Percentiles rank a stretch among this genome's conserved stretches.
phyloP scores from a whole-genome alignment of 345 rosid species.

The Cardamine occulta region DNA sequence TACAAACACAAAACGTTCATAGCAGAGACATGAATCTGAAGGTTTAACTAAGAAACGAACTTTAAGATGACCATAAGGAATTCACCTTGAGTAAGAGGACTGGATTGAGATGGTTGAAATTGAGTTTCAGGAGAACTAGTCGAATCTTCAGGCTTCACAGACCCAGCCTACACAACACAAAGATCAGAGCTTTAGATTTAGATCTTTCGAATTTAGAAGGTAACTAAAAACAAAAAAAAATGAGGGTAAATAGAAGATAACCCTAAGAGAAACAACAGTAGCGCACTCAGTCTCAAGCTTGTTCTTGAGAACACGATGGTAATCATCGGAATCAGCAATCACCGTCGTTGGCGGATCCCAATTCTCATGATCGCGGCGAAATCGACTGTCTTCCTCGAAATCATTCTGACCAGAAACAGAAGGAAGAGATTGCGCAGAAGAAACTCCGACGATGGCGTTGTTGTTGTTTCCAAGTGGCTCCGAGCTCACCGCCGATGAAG shows the following conservation, averaged over 20 bases:
- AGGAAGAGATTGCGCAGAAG: conserved; percentile 46
- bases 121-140: conserved; percentile 49
- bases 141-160: conserved; percentile 63
- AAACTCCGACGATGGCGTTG: conserved; percentile 43
- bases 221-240: not conserved
- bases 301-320: conserved; percentile 61
- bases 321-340: conserved; percentile 50
- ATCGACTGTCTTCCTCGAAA: conserved; percentile 50
- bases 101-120: conserved; percentile 42
- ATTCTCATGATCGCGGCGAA: conserved; percentile 31
- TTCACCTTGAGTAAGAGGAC: conserved; percentile 52
- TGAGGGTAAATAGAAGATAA: conserved; percentile 28
- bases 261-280: conserved; percentile 50
- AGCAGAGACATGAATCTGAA: conserved; percentile 4
- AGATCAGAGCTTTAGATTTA: conserved; percentile 25
- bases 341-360: conserved; percentile 38
- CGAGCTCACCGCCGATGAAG: conserved; percentile 44
- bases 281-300: conserved; percentile 78
- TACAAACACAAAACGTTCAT: no score
- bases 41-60: not conserved
- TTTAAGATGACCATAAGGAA: conserved; percentile 1
- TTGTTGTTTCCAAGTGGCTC: conserved; percentile 44
- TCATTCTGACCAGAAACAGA: conserved; percentile 49
- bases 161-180: conserved; percentile 48
- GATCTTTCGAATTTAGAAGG: conserved; percentile 25